These are phyloP conservation scores for Aspergillus heteromorphus DNA, from an alignment of 495 filamentous ascomycete genomes.

Conservation along the genomic window DNA sequence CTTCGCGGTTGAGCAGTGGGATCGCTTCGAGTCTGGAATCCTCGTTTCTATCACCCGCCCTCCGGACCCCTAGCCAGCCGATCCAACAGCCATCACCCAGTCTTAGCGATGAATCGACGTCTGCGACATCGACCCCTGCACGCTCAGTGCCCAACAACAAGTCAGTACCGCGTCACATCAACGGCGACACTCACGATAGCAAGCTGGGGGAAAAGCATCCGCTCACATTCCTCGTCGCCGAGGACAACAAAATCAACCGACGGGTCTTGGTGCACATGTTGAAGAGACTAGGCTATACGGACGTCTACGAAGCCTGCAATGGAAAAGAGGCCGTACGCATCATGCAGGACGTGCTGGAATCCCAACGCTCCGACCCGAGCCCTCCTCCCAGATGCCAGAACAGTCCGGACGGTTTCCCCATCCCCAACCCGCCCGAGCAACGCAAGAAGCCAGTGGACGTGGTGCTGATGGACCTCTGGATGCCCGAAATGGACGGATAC, in stretches of 20 bases:
- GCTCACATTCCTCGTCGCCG: conserved; percentile 67
- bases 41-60: conserved; percentile 16
- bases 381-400: background rate
- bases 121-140: conserved; percentile 24
- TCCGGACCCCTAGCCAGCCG: conserved; percentile 19
- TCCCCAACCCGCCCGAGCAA: conserved; percentile 12
- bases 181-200: conserved; percentile 29
- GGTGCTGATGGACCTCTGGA: conserved; percentile 81
- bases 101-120: conserved; percentile 26
- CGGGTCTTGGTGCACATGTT: conserved; percentile 67
- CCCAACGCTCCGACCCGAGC: conserved; percentile 13
- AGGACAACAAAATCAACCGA: conserved; percentile 80
- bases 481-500: conserved; percentile 80
- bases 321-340: conserved; percentile 67
- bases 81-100: conserved; percentile 32
- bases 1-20: conserved; percentile 19
- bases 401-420: conserved; percentile 3
- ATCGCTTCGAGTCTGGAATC: conserved; percentile 22
- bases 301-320: conserved; percentile 65
- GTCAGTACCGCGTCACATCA: conserved; percentile 17
- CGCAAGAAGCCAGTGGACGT: conserved; percentile 50
- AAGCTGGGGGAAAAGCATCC: conserved; percentile 55
- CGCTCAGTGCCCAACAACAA: conserved; percentile 19
- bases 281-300: conserved; percentile 60
- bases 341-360: conserved; percentile 41